These are phyloP conservation scores for Schizonepeta tenuifolia DNA, from an alignment of 257 asterid species.

Conservation along the genomic window DNA sequence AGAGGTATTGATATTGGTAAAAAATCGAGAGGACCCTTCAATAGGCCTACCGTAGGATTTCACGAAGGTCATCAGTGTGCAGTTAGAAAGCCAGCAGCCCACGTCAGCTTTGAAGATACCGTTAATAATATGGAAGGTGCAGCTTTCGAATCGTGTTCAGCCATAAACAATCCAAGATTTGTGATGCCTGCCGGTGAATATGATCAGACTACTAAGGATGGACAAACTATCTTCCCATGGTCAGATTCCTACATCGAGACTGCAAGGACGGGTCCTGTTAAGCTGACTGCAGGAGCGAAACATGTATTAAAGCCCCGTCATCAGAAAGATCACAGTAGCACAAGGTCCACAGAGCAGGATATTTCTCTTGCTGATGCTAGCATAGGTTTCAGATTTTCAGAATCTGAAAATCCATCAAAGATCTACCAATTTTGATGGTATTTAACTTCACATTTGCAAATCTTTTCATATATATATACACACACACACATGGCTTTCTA, in stretches of 20 bases:
- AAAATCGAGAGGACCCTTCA: constrained; percentile 42
- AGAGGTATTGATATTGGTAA: constrained; percentile 37
- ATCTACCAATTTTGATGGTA: constrained; percentile 41
- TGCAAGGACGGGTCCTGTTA: constrained; percentile 45
- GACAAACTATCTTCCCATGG: constrained; percentile 21
- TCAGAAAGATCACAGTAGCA: constrained; percentile 39
- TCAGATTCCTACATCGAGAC: constrained; percentile 29
- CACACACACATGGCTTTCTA: background rate
- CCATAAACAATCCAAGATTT: constrained; percentile 25
- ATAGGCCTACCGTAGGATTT: constrained; percentile 42
- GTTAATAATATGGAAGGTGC: constrained; percentile 26
- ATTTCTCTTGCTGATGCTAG: constrained; percentile 32
- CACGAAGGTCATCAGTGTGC: constrained; percentile 39
- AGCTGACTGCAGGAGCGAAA: constrained; percentile 49
- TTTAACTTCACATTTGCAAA: constrained; percentile 21
- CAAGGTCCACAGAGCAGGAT: constrained; percentile 38
- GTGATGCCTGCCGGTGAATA: constrained; percentile 29
- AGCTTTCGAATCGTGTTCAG: constrained; percentile 35
- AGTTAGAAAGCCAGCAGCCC: constrained; percentile 26
- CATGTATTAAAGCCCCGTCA: constrained; percentile 49
- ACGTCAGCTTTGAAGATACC: constrained; percentile 28
- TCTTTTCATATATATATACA: constrained; percentile 5
- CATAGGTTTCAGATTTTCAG: constrained; percentile 36
- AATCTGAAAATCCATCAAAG: constrained; percentile 39
- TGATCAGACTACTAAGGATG: constrained; percentile 27